phyloP scores from a whole-genome alignment of 2,329 filamentous ascomycete species.

The Sarocladiaceae sp. region DNA sequence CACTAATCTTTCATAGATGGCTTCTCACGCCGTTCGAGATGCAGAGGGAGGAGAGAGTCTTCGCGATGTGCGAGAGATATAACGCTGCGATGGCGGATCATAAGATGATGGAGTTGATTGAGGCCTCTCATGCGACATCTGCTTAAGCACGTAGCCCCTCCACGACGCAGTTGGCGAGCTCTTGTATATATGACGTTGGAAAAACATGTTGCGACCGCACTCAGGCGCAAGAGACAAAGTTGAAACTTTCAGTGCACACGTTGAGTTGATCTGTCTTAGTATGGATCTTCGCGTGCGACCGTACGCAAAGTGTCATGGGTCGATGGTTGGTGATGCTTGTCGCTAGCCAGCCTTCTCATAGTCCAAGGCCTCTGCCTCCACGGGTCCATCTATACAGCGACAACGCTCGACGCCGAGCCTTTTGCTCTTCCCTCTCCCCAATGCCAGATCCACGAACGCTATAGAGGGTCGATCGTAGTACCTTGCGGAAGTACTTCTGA shows the following conservation, averaged over 20 bases:
- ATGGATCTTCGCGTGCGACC: too few relatives aligned
- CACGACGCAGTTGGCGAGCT: too few relatives aligned
- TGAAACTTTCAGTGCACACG: too few relatives aligned
- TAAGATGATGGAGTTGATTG: slow-evolving; percentile 9
- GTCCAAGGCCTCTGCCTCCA: slow-evolving; percentile 28
- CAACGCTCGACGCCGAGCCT: slow-evolving; percentile 42
- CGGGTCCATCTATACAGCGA: slow-evolving; percentile 49
- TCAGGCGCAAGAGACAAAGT: too few relatives aligned
- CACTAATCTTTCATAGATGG: slow-evolving; percentile 19
- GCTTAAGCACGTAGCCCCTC: too few relatives aligned
- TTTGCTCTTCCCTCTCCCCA: slow-evolving; percentile 36
- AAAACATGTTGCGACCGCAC: too few relatives aligned
- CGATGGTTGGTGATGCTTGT: not conserved
- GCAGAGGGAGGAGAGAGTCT: slow-evolving; percentile 8
- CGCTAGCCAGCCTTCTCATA: not conserved
- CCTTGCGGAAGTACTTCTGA: slow-evolving; percentile 51
- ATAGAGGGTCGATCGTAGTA: slow-evolving; percentile 44
- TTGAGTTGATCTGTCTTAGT: too few relatives aligned
- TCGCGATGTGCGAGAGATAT: slow-evolving; percentile 9
- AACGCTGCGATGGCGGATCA: slow-evolving; percentile 8
- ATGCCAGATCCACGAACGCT: slow-evolving; percentile 37
- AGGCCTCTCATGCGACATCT: not conserved
- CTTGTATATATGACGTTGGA: not conserved
- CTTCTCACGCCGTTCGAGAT: slow-evolving; percentile 6
- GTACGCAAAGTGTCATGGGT: too few relatives aligned